Evolutionary conservation across 805 yeast species (phyloP), one percentile per base, ranked within the genome.

Genomic region (Yarrowia sp.): DNA sequence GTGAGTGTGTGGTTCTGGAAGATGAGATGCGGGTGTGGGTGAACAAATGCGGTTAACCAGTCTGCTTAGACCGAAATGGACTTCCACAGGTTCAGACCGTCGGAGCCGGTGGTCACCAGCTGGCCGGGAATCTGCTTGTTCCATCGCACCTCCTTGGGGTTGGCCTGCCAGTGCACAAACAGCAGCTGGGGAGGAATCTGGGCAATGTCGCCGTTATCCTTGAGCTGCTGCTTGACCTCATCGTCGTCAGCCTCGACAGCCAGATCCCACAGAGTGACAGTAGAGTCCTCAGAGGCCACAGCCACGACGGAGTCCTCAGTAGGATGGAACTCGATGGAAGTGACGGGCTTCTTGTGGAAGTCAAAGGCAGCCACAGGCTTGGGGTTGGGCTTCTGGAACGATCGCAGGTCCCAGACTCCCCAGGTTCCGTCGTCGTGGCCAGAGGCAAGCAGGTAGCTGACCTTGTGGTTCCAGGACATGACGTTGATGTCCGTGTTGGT

Each of bases 221-320:
- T 82, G 70, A 85, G 83, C 78, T 93, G 98, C 72, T 88, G 89
- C 66, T 89, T 85, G 69, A 93, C 89, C 77, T 93, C 99, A 74
- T 93, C 98, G 74, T 95, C 98, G 76, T 92, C 99, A 3, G 98
- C 98, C 79, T 95, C 99, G 16, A 95, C 99, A 12, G 98, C 93
- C 75, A 95, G 82, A 79, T 95, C 99, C 99, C 99, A 95, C 69
- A 95, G 79, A 1, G 98, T 92, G 9, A 95, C 98, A 6, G 98
- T 95, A 75, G 92, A 92, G 77, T 95, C 99, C 74, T 92, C 98
- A 0, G 96, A 90, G 3, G 96, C 92, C 17, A 93, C 98, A 1
- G 98, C 98, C 64, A 95, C 83, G 67, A 92, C 91, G 0, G 97
- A 90, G 77, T 95, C 99, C 75, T 95, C 99, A 69, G 87, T 80